Evolutionary conservation across 495 filamentous ascomycete genomes (phyloP), one percentile per base, ranked within the genome.

Genomic region (Podospora didyma): DNA sequence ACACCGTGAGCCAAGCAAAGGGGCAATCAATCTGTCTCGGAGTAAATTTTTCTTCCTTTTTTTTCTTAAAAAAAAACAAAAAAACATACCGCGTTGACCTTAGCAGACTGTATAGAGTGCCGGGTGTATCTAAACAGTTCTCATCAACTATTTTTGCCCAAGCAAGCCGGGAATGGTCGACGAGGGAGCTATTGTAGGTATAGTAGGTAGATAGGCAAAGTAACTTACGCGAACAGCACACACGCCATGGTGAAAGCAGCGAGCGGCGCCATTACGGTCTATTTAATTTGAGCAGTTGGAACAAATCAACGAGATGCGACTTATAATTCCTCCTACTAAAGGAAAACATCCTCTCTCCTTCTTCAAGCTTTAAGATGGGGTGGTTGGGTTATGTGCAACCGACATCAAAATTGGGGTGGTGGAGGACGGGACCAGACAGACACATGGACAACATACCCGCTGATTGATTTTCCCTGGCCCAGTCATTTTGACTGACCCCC

Each of bases 241-340:
- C 66, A 68, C 6, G 77, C 77, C 77, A 79, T 79, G 2, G 72
- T 77, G 46, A 79, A 78, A 19, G 75, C 77, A 0, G 77, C 76
- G 0, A 72, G 59, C 2, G 77, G 77, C 10, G 75, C 73, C 56
- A 75, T 69, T 14, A 78, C 57, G 0, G 71, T 78, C 77, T 79
- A 20, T 22, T 5, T 17, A 49, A 24, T 17, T 46, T 41, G 41
- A 14, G 22, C 34, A 16, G 9, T 16, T 7, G 2, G 34, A 7
- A 7, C 9, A 37, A 16, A 37, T 14, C 9, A 16, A 16, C 34
- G 16, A 16, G 34, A 7, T 10, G 9, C 9, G 2, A 16, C 9
- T 37, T 37, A 37, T 7, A 7, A 37, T 16, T 10, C 9, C 16
- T 7, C 9, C 34, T 10, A 37, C 9, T 10, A 16, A 37, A 37